Evolutionary conservation across 495 filamentous ascomycete species (phyloP), one percentile per base, ranked within the genome.

Genomic region (Parathielavia hyrcaniae): DNA sequence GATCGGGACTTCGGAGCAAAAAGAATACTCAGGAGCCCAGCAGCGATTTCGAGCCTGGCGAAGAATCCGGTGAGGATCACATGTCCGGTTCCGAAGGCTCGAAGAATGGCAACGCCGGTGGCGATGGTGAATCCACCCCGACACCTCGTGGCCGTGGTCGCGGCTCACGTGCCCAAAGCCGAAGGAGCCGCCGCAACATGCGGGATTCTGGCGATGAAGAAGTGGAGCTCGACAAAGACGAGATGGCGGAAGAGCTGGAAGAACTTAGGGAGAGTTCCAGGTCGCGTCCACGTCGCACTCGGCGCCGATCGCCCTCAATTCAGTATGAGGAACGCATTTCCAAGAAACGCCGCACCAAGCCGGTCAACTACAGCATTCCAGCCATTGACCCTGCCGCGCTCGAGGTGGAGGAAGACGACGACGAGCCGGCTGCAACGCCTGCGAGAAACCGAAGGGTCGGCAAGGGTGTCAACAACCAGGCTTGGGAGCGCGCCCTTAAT

Each of bases 41-140:
- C 63, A 93, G 89, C 67, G 91, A 96, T 61, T 96, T 95, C 64
- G 89, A 96, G 64, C 90, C 90, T 9, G 80, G 80, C 9, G 83
- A 84, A 50, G 85, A 85, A 35, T 80, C 75, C 0, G 80, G 73
- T 41, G 82, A 81, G 5, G 81, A 77, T 7, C 72, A 76, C 17
- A 58, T 62, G 11, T 77, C 75, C 0, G 80, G 46, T 10, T 75
- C 73, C 14, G 79, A 80, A 38, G 66, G 65, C 23, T 52, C 62
- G 1, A 40, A 67, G 38, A 73, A 69, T 36, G 64, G 41, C 0
- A 63, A 48, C n/a, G 68, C 55, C 22, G 66, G 62, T 17, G 69
- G 66, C 19, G 75, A 76, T 16, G 72, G 73, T 30, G 75, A 71
- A 26, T 75, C 74, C 7, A 74, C 70, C 32, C 65, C 75, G 8